These are phyloP conservation scores for Phytophthora cryptogea DNA, from an alignment of 352 stramenopile genomes.

Conservation along the genomic window DNA sequence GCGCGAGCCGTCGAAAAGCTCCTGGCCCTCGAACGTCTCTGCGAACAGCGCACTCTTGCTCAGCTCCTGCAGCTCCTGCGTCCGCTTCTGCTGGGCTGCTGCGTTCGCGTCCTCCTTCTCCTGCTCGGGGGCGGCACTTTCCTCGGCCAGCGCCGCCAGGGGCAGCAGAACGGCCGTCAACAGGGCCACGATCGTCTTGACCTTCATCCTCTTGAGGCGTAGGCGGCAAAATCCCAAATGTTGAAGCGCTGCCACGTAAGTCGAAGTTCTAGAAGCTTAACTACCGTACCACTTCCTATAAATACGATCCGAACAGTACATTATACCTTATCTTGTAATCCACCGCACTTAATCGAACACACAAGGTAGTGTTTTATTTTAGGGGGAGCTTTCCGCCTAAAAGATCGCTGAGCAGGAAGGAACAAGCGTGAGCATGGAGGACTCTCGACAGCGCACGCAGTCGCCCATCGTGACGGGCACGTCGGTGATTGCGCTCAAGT, in stretches of 20 bases:
- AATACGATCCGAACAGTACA: background rate
- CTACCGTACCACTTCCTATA: background rate
- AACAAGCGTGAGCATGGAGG: conserved; percentile 53
- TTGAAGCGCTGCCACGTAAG: conserved; percentile 17
- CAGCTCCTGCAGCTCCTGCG: conserved; percentile 57
- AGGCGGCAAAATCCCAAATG: conserved; percentile 20
- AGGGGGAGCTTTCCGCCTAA: conserved; percentile 25
- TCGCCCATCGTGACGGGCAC: conserved; percentile 98
- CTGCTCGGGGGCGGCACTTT: conserved; percentile 9
- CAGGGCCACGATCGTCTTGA: conserved; percentile 46
- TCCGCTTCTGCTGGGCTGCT: conserved; percentile 28
- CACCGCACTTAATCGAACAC: too few species aligned
- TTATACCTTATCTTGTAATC: background rate
- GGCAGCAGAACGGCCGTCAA: conserved; percentile 51
- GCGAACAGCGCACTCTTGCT: conserved; percentile 63
- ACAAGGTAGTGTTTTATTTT: background rate
- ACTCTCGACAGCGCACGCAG: conserved; percentile 83
- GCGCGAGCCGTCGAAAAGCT: conserved; percentile 62
- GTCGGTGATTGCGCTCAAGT: conserved; percentile 97
- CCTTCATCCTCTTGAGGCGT: conserved; percentile 48
- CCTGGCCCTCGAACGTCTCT: conserved; percentile 76
- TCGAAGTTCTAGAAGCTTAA: conserved; percentile 18
- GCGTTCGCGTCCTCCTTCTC: conserved; percentile 9
- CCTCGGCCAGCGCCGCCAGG: conserved; percentile 21
- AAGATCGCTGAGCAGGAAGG: conserved; percentile 34